A percentile compares a stretch with the other conserved stretches of the same genome.
phyloP scores from a whole-genome alignment of 192 early-diverging fungal genomes.

The Mortierella claussenii region DNA sequence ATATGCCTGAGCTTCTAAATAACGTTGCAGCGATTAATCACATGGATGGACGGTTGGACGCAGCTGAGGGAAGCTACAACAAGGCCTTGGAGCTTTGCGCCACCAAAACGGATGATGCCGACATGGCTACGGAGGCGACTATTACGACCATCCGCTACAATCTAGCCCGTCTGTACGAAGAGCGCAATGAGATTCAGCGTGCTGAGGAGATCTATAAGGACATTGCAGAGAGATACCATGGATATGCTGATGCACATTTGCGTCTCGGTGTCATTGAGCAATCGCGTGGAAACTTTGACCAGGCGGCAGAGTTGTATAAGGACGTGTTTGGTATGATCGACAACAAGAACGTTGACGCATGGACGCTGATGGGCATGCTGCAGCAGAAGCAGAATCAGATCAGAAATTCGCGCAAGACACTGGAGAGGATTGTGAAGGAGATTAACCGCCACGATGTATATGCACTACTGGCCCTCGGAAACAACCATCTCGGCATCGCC shows the following conservation, averaged over 20 bases:
- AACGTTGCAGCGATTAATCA: constrained; percentile 89
- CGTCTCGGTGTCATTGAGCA: constrained; percentile 80
- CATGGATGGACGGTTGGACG: constrained; percentile 45
- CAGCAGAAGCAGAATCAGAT: constrained; percentile 70
- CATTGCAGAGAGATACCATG: constrained; percentile 70
- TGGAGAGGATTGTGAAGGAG: constrained; percentile 81
- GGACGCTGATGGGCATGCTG: constrained; percentile 79
- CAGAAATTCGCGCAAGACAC: constrained; percentile 74
- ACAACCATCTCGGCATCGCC: constrained; percentile 79
- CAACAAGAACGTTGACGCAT: constrained; percentile 67
- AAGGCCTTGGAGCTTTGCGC: constrained; percentile 59
- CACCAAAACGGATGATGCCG: constrained; percentile 30
- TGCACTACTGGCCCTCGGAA: constrained; percentile 82
- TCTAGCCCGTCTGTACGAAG: constrained; percentile 76
- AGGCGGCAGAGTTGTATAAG: constrained; percentile 70
- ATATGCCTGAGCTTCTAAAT: constrained; percentile 80
- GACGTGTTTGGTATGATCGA: constrained; percentile 71
- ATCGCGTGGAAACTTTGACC: constrained; percentile 58
- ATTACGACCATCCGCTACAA: constrained; percentile 80
- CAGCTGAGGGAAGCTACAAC: constrained; percentile 58
- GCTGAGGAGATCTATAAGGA: constrained; percentile 75
- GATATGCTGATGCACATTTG: constrained; percentile 82
- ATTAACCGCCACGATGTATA: constrained; percentile 83
- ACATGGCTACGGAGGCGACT: constrained; percentile 51
- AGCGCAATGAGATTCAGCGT: constrained; percentile 58